A percentile compares a stretch with the other conserved stretches of the same genome.
phyloP scores from a whole-genome alignment of 371 early-diverging fungal species.

The Mucor velutinosus region DNA sequence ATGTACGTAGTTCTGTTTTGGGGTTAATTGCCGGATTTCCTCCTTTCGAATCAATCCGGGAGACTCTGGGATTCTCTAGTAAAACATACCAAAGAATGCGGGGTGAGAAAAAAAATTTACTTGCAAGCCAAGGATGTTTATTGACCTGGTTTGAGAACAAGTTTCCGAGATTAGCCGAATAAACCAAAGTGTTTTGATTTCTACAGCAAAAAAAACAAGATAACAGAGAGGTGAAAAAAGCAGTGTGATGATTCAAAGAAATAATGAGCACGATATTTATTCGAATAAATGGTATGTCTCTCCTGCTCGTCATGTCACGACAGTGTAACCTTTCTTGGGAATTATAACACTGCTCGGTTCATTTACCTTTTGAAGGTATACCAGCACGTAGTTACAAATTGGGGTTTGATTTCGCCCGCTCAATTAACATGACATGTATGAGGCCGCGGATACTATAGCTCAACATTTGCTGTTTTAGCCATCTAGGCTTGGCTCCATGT shows the following conservation, averaged over 20 bases:
- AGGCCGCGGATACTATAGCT: background rate
- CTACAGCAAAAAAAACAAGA: background rate
- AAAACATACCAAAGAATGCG: background rate
- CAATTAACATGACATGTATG: background rate
- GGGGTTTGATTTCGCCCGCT: background rate
- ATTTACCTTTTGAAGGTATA: background rate
- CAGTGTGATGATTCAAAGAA: background rate
- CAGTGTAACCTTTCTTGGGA: background rate
- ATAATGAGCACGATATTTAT: background rate
- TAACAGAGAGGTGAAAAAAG: background rate
- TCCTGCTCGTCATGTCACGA: background rate
- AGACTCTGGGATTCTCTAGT: background rate
- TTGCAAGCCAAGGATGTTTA: background rate
- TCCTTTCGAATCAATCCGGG: background rate
- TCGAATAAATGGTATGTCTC: background rate
- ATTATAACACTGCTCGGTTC: background rate
- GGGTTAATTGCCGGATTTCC: background rate
- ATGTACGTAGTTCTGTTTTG: background rate
- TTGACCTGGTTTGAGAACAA: background rate
- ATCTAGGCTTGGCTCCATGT: no score
- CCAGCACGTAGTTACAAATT: background rate
- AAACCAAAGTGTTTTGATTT: background rate
- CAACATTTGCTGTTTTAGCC: no score
- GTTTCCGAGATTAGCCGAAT: background rate
- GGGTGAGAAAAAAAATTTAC: slow-evolving; percentile 1